Base-by-base conservation (phyloP, 768 basidiomycete genomes). In the Amanita muscaria region DNA sequence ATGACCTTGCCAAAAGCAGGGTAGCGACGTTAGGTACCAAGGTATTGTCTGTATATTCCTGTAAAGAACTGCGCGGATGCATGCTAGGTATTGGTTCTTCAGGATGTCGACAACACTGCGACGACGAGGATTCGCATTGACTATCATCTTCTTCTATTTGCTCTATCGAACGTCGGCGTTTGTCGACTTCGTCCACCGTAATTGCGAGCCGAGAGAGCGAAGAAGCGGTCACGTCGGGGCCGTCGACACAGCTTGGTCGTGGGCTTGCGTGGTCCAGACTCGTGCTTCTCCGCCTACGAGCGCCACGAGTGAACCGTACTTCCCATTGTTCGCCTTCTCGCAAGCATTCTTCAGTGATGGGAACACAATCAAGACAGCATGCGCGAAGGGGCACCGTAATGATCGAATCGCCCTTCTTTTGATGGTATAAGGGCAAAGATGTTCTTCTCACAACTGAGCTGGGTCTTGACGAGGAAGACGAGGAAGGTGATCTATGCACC, bases 331-430 rank as follows among this genome's bases (percentile, higher is more conserved):
- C 74, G 24, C 79, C 81, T 51, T 74, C 64, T 32, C 66, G 58
- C 29, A 75, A 54, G 39, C 68, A 74, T 43, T 75, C 68, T 34
- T 87, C 84, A 2, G 76, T 80, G 47, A 69, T 68, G 27, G 61
- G 57, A 31, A 74, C 69, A 55, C 86, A 88, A 35, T 77, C 72
- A 7, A 69, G 58, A 53, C 86, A 88, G 59, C 86, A 88, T 10
- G 77, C 68, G 33, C 86, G 78, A 12, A 88, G 64, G 5, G 86
- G 86, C 1, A 88, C 61, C 0, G 80, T 86, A 23, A 67, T 50
- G 19, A 61, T 49, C 31, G 69, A 59, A 12, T 70, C 51, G 15
- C 63, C 66, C 45, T 58, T 56, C 35, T 52, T 58, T 15, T 56
- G 56, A 14, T 58, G 53, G 38, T 67, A 65, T n/a, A 60, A 58